These are phyloP conservation scores for Paracoccidioides lutzii DNA, from an alignment of 2,329 filamentous ascomycete species.

Conservation along the genomic window DNA sequence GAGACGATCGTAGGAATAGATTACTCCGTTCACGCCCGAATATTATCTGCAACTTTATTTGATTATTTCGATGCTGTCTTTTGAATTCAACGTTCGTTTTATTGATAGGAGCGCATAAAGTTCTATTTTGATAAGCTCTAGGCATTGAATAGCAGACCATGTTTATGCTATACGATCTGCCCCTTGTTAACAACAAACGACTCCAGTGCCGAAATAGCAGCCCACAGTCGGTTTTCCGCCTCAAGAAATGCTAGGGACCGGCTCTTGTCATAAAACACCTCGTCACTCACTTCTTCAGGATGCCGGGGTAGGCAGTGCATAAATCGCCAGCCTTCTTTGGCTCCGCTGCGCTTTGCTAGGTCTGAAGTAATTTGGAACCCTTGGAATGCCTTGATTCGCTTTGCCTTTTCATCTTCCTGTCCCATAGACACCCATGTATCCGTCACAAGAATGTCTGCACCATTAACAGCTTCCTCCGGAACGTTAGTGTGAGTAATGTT, in stretches of 20 bases:
- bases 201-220: slow-evolving; percentile 74
- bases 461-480: slow-evolving; percentile 73
- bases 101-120: too few species aligned
- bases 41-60: too few species aligned
- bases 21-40: too few species aligned
- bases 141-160: neutral
- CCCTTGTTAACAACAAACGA: slow-evolving; percentile 93
- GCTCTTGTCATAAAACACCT: slow-evolving; percentile 72
- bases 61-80: too few species aligned
- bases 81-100: too few species aligned
- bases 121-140: too few species aligned
- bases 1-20: too few species aligned
- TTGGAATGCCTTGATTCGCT: slow-evolving; percentile 65
- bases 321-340: slow-evolving; percentile 85
- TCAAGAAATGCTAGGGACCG: slow-evolving; percentile 84
- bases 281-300: slow-evolving; percentile 81
- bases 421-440: slow-evolving; percentile 99
- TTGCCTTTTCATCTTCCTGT: slow-evolving; percentile 72
- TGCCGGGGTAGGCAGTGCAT: slow-evolving; percentile 97
- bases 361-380: slow-evolving; percentile 88
- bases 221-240: slow-evolving; percentile 89
- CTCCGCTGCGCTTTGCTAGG: slow-evolving; percentile 69
- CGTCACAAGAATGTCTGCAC: slow-evolving; percentile 81
- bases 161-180: slow-evolving; percentile 31
- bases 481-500: slow-evolving; percentile 61